Percentiles rank a stretch among this genome's conserved stretches.
These are phyloP conservation scores for Coriolopsis trogii DNA, from an alignment of 1,284 basidiomycete genomes.

Conservation along the genomic window DNA sequence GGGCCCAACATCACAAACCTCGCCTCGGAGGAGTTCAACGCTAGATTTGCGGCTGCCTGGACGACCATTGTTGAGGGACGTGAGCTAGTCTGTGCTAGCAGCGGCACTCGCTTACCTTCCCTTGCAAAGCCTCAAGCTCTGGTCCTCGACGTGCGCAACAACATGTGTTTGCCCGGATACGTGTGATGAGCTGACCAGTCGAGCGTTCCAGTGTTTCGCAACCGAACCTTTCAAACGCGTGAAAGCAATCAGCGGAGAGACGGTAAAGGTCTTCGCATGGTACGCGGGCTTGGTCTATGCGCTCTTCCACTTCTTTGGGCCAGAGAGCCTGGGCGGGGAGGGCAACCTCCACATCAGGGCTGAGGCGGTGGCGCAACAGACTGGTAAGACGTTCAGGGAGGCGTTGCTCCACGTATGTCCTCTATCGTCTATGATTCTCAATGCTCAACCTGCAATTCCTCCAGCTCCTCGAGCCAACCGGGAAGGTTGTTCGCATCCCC, in stretches of 20 bases:
- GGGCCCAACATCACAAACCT: neutral
- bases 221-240: constrained; percentile 7
- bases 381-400: constrained; percentile 12
- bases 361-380: constrained; percentile 11
- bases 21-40: neutral
- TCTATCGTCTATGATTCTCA: neutral
- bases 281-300: constrained; percentile 8
- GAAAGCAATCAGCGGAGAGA: neutral
- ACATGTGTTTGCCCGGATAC: neutral
- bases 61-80: neutral
- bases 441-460: neutral
- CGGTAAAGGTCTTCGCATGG: constrained; percentile 23
- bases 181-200: neutral
- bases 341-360: constrained; percentile 22
- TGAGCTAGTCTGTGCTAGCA: constrained; percentile 6
- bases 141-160: constrained; percentile 10
- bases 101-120: neutral
- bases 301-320: constrained; percentile 17
- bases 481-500: neutral
- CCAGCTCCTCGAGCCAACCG: too few species aligned
- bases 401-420: constrained; percentile 16
- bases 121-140: constrained; percentile 8
- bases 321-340: constrained; percentile 16
- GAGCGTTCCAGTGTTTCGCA: constrained; percentile 16
- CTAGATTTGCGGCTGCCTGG: neutral